Percentiles rank a stretch among this genome's conserved stretches.
These are phyloP conservation scores for Pugionium dolabratum DNA, from an alignment of 345 rosid species.

Conservation along the genomic window DNA sequence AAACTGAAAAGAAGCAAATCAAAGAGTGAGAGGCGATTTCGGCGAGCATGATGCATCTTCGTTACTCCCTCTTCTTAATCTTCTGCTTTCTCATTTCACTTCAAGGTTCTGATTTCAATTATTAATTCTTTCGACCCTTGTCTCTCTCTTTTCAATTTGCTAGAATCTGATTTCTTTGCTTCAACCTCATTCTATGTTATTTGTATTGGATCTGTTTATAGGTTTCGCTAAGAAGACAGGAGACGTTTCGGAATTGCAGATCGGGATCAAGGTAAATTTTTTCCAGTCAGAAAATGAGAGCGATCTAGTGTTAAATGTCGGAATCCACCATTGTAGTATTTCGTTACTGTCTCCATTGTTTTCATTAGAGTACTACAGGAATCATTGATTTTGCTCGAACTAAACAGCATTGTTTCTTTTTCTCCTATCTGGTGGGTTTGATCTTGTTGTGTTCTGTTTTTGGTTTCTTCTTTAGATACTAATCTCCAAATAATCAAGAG, in stretches of 20 bases:
- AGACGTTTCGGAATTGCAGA: slow-evolving; percentile 84
- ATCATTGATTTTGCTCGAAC: slow-evolving; percentile 1
- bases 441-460: neutral
- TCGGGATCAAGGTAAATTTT: slow-evolving; percentile 79
- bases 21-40: neutral
- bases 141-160: neutral
- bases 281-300: too few species aligned
- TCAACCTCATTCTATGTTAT: neutral
- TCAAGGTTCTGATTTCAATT: slow-evolving; percentile 26
- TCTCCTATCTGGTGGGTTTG: slow-evolving; percentile 1
- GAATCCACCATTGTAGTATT: neutral
- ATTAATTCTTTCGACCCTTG: neutral
- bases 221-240: slow-evolving; percentile 63
- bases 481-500: neutral
- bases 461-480: neutral
- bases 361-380: neutral
- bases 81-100: slow-evolving; percentile 19
- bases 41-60: slow-evolving; percentile 32
- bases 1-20: neutral
- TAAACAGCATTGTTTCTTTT: neutral
- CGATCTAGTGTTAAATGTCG: neutral
- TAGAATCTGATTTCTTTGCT: neutral
- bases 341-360: neutral
- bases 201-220: slow-evolving; percentile 39
- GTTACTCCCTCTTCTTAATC: slow-evolving; percentile 28